Evolutionary conservation across 176 grass and related monocot species (phyloP).

Genomic region (Phyllostachys edulis): DNA sequence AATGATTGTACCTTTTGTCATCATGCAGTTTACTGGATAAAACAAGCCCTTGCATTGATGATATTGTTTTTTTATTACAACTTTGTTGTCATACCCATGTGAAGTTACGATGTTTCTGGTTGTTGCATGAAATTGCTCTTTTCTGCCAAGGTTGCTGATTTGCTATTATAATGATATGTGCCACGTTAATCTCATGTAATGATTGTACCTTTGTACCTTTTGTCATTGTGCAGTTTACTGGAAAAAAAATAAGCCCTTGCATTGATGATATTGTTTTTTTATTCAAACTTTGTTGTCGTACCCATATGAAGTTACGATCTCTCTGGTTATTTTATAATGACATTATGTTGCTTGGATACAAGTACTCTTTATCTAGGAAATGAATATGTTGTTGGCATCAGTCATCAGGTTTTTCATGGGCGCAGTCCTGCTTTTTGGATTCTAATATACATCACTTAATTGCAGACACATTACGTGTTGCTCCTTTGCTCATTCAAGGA

Average conservation of each 20-base stretch:
- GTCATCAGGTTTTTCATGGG: not conserved
- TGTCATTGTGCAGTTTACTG: not conserved
- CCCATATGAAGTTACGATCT: not conserved
- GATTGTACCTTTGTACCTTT: not conserved
- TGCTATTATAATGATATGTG: not conserved
- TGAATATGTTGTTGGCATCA: not conserved
- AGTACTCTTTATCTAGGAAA: not conserved
- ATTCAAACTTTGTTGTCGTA: not conserved
- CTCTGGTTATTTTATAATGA: not conserved
- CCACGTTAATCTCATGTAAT: not conserved
- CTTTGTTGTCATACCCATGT: not conserved
- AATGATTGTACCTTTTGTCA: not conserved
- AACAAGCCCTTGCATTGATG: not conserved
- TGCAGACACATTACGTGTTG: constrained; percentile 89
- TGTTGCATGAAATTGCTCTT: not conserved
- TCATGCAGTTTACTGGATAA: not conserved
- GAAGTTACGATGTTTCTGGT: not conserved
- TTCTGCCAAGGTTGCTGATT: not conserved
- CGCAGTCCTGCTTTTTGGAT: not conserved
- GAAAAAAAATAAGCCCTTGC: not conserved
- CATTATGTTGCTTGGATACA: not conserved
- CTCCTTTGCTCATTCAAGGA: constrained; percentile 97
- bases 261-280: not conserved
- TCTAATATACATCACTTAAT: constrained; percentile 28
- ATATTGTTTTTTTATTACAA: not conserved